Evolutionary conservation across 2,329 filamentous ascomycete genomes (phyloP), one percentile per base, ranked within the genome.

Genomic region (Colletotrichum truncatum): DNA sequence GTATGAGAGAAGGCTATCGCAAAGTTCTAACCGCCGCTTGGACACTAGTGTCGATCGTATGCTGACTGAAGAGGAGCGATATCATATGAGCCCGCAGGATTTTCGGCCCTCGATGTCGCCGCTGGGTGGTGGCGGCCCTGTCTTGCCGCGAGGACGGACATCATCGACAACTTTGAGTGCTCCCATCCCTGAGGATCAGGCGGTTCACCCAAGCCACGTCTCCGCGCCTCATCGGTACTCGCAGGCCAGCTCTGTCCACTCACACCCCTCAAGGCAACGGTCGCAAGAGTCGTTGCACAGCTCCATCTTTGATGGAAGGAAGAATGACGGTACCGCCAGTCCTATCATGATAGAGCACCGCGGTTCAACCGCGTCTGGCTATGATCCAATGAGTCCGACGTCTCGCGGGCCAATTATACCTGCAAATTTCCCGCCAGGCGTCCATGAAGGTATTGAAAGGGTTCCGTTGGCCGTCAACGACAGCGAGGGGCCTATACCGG

Each of bases 231-330:
- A 58, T 36, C 61, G 56, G 10, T 51, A 64, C 45, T 67, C 66
- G 3, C 62, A 56, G n/a, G 28, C 62, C 28, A 64, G 63, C 54
- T 68, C 67, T 7, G 34, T 56, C 3, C 56, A 67, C 41, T 68
- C 67, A n/a, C 73, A 71, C 21, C 68, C 70, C 10, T 70, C 64
- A 12, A 72, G 72, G 14, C 74, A 71, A 25, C 73, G 71, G 10
- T 78, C 76, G 25, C 75, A 73, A 32, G 77, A 79, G 45, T 78
- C 76, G 4, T 70, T 75, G 21, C 76, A 76, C 51, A 77, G 76
- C 58, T 78, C 75, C 3, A 70, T 77, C 25, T 76, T 77, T 39
- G 76, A 77, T 26, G 58, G 73, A 10, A 68, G 76, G 25, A 74
- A 73, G 16, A 71, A 71, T 25, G 69, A 73, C 45, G 72, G 68